A percentile compares a stretch with the other conserved stretches of the same genome.
Conservation (phyloP, 306 rosid genomes). For the Spatholobus suberectus region DNA sequence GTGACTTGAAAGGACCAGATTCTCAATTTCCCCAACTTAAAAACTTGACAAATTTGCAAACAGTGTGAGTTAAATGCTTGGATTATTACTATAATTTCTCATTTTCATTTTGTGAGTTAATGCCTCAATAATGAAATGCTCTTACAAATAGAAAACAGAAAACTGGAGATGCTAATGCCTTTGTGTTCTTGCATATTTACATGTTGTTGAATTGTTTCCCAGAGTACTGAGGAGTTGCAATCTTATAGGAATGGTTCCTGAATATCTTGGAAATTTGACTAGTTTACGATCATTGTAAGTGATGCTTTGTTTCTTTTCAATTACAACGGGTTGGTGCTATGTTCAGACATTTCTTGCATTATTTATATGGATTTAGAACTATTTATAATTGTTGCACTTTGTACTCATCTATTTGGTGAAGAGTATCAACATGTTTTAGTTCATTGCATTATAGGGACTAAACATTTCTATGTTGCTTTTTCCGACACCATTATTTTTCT, state of each 20-base stretch:
- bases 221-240: slow-evolving; percentile 56
- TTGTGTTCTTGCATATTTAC: not conserved
- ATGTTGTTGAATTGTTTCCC: not conserved
- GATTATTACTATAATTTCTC: not conserved
- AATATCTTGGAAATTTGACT: slow-evolving; percentile 50
- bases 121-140: not conserved
- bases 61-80: slow-evolving; percentile 56
- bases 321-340: not conserved
- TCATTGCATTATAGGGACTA: not conserved
- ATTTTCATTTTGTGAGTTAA: not conserved
- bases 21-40: slow-evolving; percentile 57
- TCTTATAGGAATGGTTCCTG: slow-evolving; percentile 44
- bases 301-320: not conserved
- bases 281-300: slow-evolving; percentile 61
- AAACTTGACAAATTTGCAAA: slow-evolving; percentile 45
- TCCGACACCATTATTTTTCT: not conserved
- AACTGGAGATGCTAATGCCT: not conserved
- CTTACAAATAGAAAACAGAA: not conserved
- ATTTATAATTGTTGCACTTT: not conserved
- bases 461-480: slow-evolving; percentile 25
- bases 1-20: slow-evolving; percentile 69
- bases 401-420: not conserved
- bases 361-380: not conserved
- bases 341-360: not conserved
- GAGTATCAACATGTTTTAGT: not conserved